Evolutionary conservation across 805 yeast genomes (phyloP), one percentile per base, ranked within the genome.

Genomic region (Cyberlindnera americana): DNA sequence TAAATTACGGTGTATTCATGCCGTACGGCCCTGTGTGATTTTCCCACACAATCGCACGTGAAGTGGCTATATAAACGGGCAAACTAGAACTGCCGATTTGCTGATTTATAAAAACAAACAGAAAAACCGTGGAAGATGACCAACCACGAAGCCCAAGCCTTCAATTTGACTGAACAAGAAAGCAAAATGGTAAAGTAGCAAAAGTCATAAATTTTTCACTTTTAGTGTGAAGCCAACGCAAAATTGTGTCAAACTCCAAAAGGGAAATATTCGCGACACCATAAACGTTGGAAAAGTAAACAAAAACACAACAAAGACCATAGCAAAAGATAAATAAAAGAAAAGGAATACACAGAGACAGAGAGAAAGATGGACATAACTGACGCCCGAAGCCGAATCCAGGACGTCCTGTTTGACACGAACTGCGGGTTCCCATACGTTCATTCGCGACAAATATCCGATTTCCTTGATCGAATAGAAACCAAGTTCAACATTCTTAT

Each of bases 401-500:
- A 41, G 25, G 48, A 43, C 25, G 31, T 40, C 3, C 38, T 47
- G 21, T 34, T 38, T 18, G 35, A 30, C 21, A 35, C 43, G 26
- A 47, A 47, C 35, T 31, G 42, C 19, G 43, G 44, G n/a, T 14
- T 33, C 14, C 31, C 48, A 13, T 47, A 25, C 19, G 18, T 47
- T 8, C 38, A 43, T 29, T 40, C 48, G 19, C 32, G 35, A 26
- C 50, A 47, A 42, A 43, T 47, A 14, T 48, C 24, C 11, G 30
- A 28, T 22, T 47, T 47, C 22, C 39, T 47, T 6, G 50, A 47
- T 14, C 40, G 29, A 6, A 30, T 41, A 3, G 50, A 47, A 39
- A 32, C 44, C 19, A 40, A 43, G 38, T 43, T 43, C 40, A 34
- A 33, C 37, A 37, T 47, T 14, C 35, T 43, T 19, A 31, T 43